Evolutionary conservation across 2,329 filamentous ascomycete species (phyloP).

Genomic region (Fusarium solani-melongenae): DNA sequence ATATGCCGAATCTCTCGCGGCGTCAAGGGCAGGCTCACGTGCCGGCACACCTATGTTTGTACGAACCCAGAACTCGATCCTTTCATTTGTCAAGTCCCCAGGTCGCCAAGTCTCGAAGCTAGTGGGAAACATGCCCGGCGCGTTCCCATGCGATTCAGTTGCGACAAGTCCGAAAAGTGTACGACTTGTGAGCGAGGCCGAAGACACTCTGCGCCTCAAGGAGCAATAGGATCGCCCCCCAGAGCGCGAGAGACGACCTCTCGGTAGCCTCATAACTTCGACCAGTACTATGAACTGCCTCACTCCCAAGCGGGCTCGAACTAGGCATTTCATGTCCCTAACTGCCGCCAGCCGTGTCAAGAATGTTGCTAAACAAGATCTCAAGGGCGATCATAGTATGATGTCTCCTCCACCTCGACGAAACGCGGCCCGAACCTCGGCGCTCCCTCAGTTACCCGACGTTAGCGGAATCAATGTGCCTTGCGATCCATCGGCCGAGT

Average conservation of each 20-base stretch:
- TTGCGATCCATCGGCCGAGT: slow-evolving; percentile 73
- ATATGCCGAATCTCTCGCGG: slow-evolving; percentile 72
- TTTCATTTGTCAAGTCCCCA: slow-evolving; percentile 45
- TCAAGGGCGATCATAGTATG: slow-evolving; percentile 62
- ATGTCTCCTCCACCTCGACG: slow-evolving; percentile 66
- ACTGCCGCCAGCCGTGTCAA: slow-evolving; percentile 60
- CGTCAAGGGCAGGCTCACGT: slow-evolving; percentile 70
- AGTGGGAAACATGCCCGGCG: slow-evolving; percentile 37
- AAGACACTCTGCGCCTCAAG: slow-evolving; percentile 37
- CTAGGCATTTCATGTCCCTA: slow-evolving; percentile 54
- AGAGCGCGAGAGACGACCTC: slow-evolving; percentile 28
- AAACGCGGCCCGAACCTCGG: slow-evolving; percentile 75
- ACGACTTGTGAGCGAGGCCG: slow-evolving; percentile 54
- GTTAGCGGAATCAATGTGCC: slow-evolving; percentile 76
- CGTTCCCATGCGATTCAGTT: slow-evolving; percentile 45
- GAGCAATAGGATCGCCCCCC: slow-evolving; percentile 46
- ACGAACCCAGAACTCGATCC: slow-evolving; percentile 56
- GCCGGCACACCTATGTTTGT: slow-evolving; percentile 77
- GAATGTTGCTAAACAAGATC: slow-evolving; percentile 58
- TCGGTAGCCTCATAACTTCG: slow-evolving; percentile 24
- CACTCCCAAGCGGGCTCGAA: slow-evolving; percentile 47
- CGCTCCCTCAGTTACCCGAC: slow-evolving; percentile 78
- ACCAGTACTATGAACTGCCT: slow-evolving; percentile 44
- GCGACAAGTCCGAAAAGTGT: slow-evolving; percentile 55
- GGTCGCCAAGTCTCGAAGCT: slow-evolving; percentile 28